Evolutionary conservation across 2,329 filamentous ascomycete species (phyloP).

Genomic region (Chaetomiaceae sp.): DNA sequence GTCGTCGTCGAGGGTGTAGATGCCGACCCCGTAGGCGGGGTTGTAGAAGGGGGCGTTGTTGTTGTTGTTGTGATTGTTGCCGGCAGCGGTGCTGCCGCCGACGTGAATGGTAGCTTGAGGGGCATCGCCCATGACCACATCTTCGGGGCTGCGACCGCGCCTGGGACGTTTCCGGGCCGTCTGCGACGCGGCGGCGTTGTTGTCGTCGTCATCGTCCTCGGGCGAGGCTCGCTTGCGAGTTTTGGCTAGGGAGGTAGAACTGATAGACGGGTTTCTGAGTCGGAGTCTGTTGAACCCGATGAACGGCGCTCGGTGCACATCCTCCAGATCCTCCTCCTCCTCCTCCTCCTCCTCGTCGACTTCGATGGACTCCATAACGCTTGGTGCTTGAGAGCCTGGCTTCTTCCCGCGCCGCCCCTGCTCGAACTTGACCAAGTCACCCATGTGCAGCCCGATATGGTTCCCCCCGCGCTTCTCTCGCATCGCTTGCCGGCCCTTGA

Average conservation of each 20-base stretch:
- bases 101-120: neutral
- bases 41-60: neutral
- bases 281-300: too few relatives aligned
- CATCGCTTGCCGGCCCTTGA: slow-evolving; percentile 9
- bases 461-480: slow-evolving; percentile 18
- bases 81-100: neutral
- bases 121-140: too few relatives aligned
- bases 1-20: neutral
- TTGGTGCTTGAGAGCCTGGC: neutral
- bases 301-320: too few relatives aligned
- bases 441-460: slow-evolving; percentile 28
- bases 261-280: too few relatives aligned
- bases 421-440: slow-evolving; percentile 25
- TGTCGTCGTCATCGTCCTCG: neutral
- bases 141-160: too few relatives aligned
- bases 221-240: too few relatives aligned
- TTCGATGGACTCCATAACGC: neutral
- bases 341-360: neutral
- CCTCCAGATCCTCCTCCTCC: neutral
- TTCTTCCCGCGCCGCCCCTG: slow-evolving; percentile 10
- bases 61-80: neutral
- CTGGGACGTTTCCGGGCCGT: too few relatives aligned
- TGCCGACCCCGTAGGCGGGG: neutral
- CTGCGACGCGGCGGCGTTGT: too few relatives aligned
- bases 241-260: too few relatives aligned